Conservation (phyloP, 139 green algal species). For the Coelastrella sp. region DNA sequence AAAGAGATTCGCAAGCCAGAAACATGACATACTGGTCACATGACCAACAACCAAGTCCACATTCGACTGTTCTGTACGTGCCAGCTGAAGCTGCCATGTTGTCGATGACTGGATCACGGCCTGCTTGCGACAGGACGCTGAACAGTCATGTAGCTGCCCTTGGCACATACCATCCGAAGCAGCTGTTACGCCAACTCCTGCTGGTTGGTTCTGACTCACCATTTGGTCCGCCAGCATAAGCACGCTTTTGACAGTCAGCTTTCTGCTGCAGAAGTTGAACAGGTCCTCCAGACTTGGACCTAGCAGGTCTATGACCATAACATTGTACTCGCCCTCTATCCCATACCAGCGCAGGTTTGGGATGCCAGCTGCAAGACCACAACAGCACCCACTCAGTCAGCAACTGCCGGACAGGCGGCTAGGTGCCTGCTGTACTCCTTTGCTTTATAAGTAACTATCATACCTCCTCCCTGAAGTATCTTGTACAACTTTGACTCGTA, state of each 20-base stretch:
- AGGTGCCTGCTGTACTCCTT: not conserved
- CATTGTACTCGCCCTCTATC: constrained; percentile 99
- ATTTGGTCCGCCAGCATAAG: constrained; percentile 99
- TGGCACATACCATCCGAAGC: not conserved
- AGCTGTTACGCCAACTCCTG: not conserved
- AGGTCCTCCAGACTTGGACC: constrained; percentile 97
- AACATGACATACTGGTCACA: not conserved
- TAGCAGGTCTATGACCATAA: constrained; percentile 99
- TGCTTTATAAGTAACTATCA: constrained; percentile 18
- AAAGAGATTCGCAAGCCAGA: not conserved
- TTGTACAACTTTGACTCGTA: constrained; percentile 98
- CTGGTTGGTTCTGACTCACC: constrained; percentile 60
- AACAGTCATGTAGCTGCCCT: not conserved
- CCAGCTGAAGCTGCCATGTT: not conserved
- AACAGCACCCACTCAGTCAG: not conserved
- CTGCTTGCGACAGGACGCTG: too few species aligned
- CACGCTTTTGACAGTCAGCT: constrained; percentile 98
- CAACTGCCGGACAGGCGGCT: too few species aligned
- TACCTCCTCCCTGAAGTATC: constrained; percentile 93
- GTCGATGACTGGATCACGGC: not conserved
- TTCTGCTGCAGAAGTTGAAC: constrained; percentile 99
- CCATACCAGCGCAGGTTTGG: constrained; percentile 99
- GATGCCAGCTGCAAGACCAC: constrained; percentile 90
- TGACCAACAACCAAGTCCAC: not conserved
- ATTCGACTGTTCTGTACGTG: too few species aligned